A percentile compares a stretch with the other conserved stretches of the same genome.
These are phyloP conservation scores for Solanum sitiens DNA, from an alignment of 257 asterid genomes.

Conservation along the genomic window DNA sequence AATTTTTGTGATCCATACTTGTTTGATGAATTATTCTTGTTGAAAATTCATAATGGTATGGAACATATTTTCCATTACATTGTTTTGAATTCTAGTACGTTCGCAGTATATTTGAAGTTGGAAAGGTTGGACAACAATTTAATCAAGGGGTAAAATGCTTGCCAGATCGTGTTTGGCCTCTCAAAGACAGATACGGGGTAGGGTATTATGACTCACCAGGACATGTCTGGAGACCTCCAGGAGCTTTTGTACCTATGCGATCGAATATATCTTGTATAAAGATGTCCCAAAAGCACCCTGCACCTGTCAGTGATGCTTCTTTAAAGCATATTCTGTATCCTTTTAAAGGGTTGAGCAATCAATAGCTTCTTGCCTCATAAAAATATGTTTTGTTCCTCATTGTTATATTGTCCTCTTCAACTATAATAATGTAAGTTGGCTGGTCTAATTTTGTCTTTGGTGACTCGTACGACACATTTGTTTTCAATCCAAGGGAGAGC, in stretches of 20 bases:
- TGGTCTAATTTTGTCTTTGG: background rate
- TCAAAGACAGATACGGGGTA: slow-evolving; percentile 14
- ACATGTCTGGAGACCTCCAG: slow-evolving; percentile 32
- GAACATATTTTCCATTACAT: slow-evolving; percentile 4
- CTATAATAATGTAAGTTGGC: background rate
- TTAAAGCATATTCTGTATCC: slow-evolving; percentile 69
- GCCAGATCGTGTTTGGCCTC: slow-evolving; percentile 52
- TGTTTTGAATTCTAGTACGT: slow-evolving; percentile 15
- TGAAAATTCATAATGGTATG: background rate
- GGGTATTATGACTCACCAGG: slow-evolving; percentile 22
- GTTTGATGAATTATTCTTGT: background rate
- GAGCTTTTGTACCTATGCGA: slow-evolving; percentile 20
- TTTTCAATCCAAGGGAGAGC: background rate
- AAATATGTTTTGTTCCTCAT: background rate
- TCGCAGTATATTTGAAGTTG: slow-evolving; percentile 46
- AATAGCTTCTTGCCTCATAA: background rate
- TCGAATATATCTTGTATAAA: slow-evolving; percentile 71
- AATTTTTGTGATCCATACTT: background rate
- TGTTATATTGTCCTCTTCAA: background rate
- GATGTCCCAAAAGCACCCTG: slow-evolving; percentile 24
- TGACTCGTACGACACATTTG: background rate
- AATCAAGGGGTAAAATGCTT: slow-evolving; percentile 14
- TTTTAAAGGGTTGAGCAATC: slow-evolving; percentile 6
- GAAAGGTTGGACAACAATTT: slow-evolving; percentile 33
- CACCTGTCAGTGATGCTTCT: slow-evolving; percentile 16